Evolutionary conservation across 2,329 filamentous ascomycete genomes (phyloP), one percentile per base, ranked within the genome.

Genomic region (Cercospora brassicicola): DNA sequence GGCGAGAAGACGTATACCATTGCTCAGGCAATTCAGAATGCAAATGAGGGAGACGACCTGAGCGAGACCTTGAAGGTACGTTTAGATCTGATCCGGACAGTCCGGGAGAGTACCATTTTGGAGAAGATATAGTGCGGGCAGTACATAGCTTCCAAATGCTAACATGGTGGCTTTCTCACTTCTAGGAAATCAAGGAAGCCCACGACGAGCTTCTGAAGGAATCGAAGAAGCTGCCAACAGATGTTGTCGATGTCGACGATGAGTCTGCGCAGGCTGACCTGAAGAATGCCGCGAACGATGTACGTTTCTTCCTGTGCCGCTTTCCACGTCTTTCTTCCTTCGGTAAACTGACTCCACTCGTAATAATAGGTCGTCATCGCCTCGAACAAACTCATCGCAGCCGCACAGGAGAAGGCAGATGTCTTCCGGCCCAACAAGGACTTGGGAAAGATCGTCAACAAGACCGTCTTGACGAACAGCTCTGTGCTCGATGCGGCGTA

Each of bases 361-460:
- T 6, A 5, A 20, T 13, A 31, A 51, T 9, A 72, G 71, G 63
- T 65, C 59, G 64, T 72, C 63, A 69, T 67, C n/a, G 71, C 71
- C 18, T 59, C 42, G 10, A 67, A 69, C 57, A 72, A 71, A 48
- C 69, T 72, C 48, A n/a, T 69, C 9, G 64, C 67, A 2, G 66
- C 71, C 8, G 60, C 69, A 11, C 59, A 69, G 57, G 69, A 71
- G 20, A 72, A 72, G 48, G 30, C 59, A 31, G 71, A 72, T 15
- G 59, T 72, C 28, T 72, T 67, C 67, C 69, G 66, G 13, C 36
- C 56, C 8, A 61, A 72, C 48, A 68, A 72, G 62, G 69, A 71
- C 10, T 56, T 72, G 13, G 71, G 71, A 4, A 71, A 72, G 69
- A 72, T 72, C n/a, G 64, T 71, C 60, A 72, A 71, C 59, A 67